These are phyloP conservation scores for Monosporascus cannonballus DNA, from an alignment of 2,329 filamentous ascomycete genomes.

Conservation along the genomic window DNA sequence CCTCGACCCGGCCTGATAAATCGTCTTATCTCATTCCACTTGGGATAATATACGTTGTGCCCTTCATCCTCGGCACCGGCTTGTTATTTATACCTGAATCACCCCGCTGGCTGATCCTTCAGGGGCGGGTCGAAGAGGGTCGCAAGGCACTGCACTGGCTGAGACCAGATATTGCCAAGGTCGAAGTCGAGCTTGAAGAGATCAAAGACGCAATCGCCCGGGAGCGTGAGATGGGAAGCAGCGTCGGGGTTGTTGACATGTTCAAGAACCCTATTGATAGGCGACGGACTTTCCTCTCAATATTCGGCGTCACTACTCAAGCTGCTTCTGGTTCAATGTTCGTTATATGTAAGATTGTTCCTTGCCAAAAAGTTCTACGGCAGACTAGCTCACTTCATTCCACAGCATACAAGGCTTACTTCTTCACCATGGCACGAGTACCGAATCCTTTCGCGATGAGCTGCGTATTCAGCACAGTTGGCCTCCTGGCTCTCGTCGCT, in stretches of 20 bases:
- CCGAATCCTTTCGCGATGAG: slow-evolving; percentile 44
- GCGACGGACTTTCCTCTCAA: slow-evolving; percentile 34
- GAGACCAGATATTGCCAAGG: slow-evolving; percentile 23
- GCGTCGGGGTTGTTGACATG: slow-evolving; percentile 34
- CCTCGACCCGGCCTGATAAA: slow-evolving; percentile 23
- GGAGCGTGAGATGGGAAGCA: slow-evolving; percentile 27
- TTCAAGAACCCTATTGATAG: slow-evolving; percentile 39
- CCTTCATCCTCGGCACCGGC: slow-evolving; percentile 19
- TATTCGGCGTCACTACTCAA: slow-evolving; percentile 36
- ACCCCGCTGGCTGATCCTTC: slow-evolving; percentile 24
- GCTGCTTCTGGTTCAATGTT: slow-evolving; percentile 40
- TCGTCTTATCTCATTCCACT: slow-evolving; percentile 25
- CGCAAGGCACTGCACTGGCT: slow-evolving; percentile 30
- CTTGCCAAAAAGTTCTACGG: not conserved
- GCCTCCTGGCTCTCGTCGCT: slow-evolving; percentile 41
- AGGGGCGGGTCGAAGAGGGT: slow-evolving; percentile 23
- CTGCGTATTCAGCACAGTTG: slow-evolving; percentile 42
- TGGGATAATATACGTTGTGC: slow-evolving; percentile 25
- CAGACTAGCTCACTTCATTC: slow-evolving; percentile 3
- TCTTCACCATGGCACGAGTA: slow-evolving; percentile 47
- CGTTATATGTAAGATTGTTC: slow-evolving; percentile 30
- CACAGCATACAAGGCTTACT: slow-evolving; percentile 44
- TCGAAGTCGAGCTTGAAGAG: slow-evolving; percentile 27
- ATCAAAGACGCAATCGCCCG: slow-evolving; percentile 29
- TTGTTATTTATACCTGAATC: slow-evolving; percentile 28